Evolutionary conservation across 805 yeast genomes (phyloP), one percentile per base, ranked within the genome.

Genomic region (Schwanniomyces polymorphus): DNA sequence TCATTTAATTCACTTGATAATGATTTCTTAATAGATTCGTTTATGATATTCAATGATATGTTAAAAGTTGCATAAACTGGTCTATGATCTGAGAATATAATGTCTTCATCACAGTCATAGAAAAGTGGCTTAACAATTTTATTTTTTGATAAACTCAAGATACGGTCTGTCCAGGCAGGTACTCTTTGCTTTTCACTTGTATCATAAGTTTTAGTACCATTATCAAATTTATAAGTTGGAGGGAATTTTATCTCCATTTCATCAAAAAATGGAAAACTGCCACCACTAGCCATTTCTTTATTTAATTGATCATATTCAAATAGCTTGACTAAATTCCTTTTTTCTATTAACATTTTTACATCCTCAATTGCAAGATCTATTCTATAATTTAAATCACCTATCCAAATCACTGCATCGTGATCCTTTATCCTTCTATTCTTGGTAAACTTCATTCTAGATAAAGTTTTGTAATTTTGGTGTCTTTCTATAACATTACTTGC

Each of bases 141-240:
- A 12, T 87, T 84, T 23, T 86, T 72, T 3, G 77, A 67, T 46
- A 72, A 56, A 58, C 82, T 84, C 41, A 91, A 65, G 33, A 89
- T 85, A 59, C 99, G 75, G 65, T 92, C 99, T 0, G 98, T 92
- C 97, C 98, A 92, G 0, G 97, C 86, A 1, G 99, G 99, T 4
- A 88, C 84, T 56, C 99, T 78, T 52, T 86, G 92, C 63, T 92
- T 92, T 56, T 92, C 99, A 9, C 96, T 86, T 1, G 95, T 76
- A 63, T 92, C 98, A 62, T 91, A 94, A 16, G 65, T 70, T 42
- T 80, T 76, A 0, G 96, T 85, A 3, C 92, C 94, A 51, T 86
- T 85, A 63, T 92, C 97, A 65, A 82, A 92, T 61, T 92, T 92
- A 70, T 92, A 92, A 0, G 99, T 94, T 8, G 98, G 99, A 33